Conservation (phyloP, 83 land plant species). For the Thuja plicata region DNA sequence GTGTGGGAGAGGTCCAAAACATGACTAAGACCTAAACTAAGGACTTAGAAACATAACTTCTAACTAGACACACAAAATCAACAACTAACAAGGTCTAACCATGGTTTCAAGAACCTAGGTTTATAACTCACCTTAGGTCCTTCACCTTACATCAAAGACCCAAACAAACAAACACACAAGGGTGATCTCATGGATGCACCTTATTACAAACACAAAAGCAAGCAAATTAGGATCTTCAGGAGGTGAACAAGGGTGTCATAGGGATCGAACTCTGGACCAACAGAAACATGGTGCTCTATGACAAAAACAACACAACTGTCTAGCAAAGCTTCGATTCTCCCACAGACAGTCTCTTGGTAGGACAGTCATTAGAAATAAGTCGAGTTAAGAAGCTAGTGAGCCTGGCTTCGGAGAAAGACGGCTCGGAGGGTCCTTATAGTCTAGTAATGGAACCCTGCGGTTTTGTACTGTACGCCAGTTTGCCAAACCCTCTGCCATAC, state of each 20-base stretch:
- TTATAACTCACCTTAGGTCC: too few relatives aligned
- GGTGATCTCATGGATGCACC: too few relatives aligned
- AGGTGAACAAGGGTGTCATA: slow-evolving; percentile 38
- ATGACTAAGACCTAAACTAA: too few relatives aligned
- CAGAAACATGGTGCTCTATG: slow-evolving; percentile 50
- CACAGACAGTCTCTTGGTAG: slow-evolving; percentile 47
- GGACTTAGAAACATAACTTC: too few relatives aligned
- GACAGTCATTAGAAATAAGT: slow-evolving; percentile 30
- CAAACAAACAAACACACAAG: too few relatives aligned
- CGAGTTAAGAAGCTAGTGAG: slow-evolving; percentile 32
- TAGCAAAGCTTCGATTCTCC: slow-evolving; percentile 54
- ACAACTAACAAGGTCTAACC: too few relatives aligned
- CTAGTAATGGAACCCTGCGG: slow-evolving; percentile 11
- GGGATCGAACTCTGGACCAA: slow-evolving; percentile 24
- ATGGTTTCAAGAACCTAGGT: too few relatives aligned
- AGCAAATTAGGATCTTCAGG: too few relatives aligned
- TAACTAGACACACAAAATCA: too few relatives aligned
- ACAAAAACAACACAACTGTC: slow-evolving; percentile 13
- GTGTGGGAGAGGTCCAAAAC: too few relatives aligned
- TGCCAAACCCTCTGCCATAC: background rate
- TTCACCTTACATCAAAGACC: too few relatives aligned
- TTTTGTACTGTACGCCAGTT: slow-evolving; percentile 7
- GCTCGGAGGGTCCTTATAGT: slow-evolving; percentile 28
- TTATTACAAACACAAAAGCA: too few relatives aligned
- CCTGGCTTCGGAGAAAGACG: slow-evolving; percentile 18